Conservation (phyloP, 257 asterid species). For the Misopates orontium region DNA sequence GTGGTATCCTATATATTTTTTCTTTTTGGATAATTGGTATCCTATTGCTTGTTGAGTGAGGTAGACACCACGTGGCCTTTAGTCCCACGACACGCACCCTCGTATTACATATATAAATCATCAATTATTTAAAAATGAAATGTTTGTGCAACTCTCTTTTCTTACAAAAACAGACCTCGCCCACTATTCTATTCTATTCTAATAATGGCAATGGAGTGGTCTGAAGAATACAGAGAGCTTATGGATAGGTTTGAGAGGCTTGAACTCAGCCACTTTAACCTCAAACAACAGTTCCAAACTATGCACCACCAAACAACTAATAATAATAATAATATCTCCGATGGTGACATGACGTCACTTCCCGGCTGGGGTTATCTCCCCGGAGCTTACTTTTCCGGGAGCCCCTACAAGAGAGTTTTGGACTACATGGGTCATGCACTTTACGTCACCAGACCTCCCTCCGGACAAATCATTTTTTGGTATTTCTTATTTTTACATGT, state of each 20-base stretch:
- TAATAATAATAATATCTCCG: constrained; percentile 19
- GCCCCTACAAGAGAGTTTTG: constrained; percentile 51
- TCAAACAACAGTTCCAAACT: constrained; percentile 44
- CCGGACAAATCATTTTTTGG: constrained; percentile 63
- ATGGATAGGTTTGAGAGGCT: constrained; percentile 47
- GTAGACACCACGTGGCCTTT: too few relatives aligned
- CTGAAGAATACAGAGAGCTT: constrained; percentile 20
- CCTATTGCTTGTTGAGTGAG: too few relatives aligned
- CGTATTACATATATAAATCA: too few relatives aligned
- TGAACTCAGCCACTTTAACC: constrained; percentile 53
- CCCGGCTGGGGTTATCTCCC: too few relatives aligned
- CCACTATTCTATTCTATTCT: too few relatives aligned
- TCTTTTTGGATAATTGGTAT: too few relatives aligned
- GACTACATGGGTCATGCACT: constrained; percentile 67
- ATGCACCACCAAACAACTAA: constrained; percentile 4
- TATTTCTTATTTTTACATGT: constrained; percentile 6
- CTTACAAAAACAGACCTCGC: too few relatives aligned
- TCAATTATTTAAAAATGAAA: too few relatives aligned
- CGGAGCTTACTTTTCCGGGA: constrained; percentile 27
- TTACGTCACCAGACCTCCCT: constrained; percentile 39
- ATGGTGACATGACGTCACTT: constrained; percentile 18
- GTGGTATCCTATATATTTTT: too few relatives aligned
- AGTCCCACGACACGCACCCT: too few relatives aligned
- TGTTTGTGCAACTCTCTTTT: too few relatives aligned
- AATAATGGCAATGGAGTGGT: background rate